Base-by-base conservation (phyloP, 1,139 yeast species). In the Komagataea norvegica region DNA sequence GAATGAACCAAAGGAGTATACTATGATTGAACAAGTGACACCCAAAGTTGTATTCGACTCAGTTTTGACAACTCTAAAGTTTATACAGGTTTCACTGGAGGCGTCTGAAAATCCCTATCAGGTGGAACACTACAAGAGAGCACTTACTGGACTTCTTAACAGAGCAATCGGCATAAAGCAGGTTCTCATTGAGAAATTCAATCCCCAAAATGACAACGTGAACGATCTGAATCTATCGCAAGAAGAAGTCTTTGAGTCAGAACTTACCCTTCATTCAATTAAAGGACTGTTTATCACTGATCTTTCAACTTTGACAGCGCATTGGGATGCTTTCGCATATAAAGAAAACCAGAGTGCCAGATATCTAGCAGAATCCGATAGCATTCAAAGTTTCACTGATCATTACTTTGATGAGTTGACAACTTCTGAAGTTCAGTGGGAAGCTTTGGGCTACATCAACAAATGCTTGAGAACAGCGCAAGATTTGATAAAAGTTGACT, bases 301-400 rank as follows among this genome's bases (percentile, higher is more conserved):
- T 52, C 40, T 39, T 56, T 5, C 50, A 40, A 15, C 25, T 5
- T 29, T 49, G 3, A 5, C n/a, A 39, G 38, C 8, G 18, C 60
- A 13, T 32, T 59, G 34, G 51, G 38, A 6, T 15, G 55, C 2
- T 59, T 23, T 44, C 8, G 21, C 31, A 6, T n/a, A 15, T 15
- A 16, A 11, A 7, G 40, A 19, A 31, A 30, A 3, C 28, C 28
- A 56, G 1, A 52, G 70, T 0, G 70, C 67, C 35, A 56, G 61
- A 33, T 66, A 60, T 39, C 57, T 71, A 59, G 54, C 61, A 43
- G 64, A 69, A 4, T 64, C 70, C 1, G 77, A 72, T 43, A 65
- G 60, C 37, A 47, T 69, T 14, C 70, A 68, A 38, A 55, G 56
- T 3, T 57, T 62, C 28, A 47, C 64, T 23, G 72, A 66, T 23